Evolutionary conservation across 345 rosid species (phyloP).

Genomic region (Cardiospermum halicacabum): DNA sequence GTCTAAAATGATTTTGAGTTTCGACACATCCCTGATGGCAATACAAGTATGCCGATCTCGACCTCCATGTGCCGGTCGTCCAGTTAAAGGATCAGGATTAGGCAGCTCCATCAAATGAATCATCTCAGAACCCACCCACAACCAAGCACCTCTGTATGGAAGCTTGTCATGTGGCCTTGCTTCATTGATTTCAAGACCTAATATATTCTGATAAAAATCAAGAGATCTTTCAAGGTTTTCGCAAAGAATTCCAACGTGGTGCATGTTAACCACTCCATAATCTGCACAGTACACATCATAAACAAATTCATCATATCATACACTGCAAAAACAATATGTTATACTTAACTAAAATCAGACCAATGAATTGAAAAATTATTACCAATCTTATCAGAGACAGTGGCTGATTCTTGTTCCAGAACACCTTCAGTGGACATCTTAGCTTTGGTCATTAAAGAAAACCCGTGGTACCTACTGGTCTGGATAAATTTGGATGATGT

Average conservation of each 20-base stretch:
- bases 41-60: slow-evolving; percentile 92
- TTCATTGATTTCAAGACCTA: slow-evolving; percentile 87
- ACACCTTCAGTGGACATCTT: slow-evolving; percentile 41
- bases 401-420: slow-evolving; percentile 41
- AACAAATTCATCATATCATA: not conserved
- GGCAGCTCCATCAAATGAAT: slow-evolving; percentile 99
- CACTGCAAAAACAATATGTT: too few relatives aligned
- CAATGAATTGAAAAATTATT: slow-evolving; percentile 6
- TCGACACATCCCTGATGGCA: slow-evolving; percentile 69
- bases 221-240: slow-evolving; percentile 81
- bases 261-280: slow-evolving; percentile 75
- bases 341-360: not conserved
- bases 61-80: slow-evolving; percentile 92
- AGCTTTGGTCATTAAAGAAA: slow-evolving; percentile 38
- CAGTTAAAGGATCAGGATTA: slow-evolving; percentile 87
- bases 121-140: slow-evolving; percentile 98
- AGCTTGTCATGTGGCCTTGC: slow-evolving; percentile 94
- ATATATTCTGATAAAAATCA: slow-evolving; percentile 71
- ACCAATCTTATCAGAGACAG: slow-evolving; percentile 43
- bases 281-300: slow-evolving; percentile 41
- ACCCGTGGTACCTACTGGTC: slow-evolving; percentile 20
- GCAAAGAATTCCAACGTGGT: slow-evolving; percentile 88
- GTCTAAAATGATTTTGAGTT: slow-evolving; percentile 66
- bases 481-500: slow-evolving; percentile 22
- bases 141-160: slow-evolving; percentile 90